Base-by-base conservation (phyloP, 768 basidiomycete species). In the Collybiopsis confluens region DNA sequence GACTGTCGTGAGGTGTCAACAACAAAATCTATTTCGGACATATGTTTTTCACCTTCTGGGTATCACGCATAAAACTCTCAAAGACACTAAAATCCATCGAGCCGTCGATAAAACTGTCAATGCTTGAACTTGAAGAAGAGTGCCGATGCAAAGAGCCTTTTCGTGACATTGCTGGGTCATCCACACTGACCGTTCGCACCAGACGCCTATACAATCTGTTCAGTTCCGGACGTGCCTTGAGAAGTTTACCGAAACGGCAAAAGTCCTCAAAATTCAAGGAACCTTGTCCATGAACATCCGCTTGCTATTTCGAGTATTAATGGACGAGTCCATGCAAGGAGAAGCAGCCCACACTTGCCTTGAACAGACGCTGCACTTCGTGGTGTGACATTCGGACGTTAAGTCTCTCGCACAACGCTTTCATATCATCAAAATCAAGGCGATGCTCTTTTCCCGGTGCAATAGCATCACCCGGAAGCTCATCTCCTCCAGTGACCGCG, bases 151-250 rank as follows among this genome's bases (percentile, higher is more conserved):
- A 46, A 4, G 11, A 48, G 11, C 15, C 47, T 21, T 48, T n/a
- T 16, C 28, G 28, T n/a, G 20, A 7, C 9, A 33, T 20, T 16
- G 18, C 35, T 21, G 20, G 15, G 35, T 5, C 15, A 13, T 37
- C 18, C 2, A 16, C 2, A 15, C 26, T 35, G 23, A 30, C 15
- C 18, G 15, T 21, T 35, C 21, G 47, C 3, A 48, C 23, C 47
- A 48, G 8, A 16, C 15, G 30, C 41, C 65, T 66, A 66, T 85
- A 88, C 8, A 97, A 68, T 0, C 73, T 63, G 49, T 89, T 84
- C 1, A 98, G 66, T 46, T 98, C 96, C 0, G 88, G 85, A 16
- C 96, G 83, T 18, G 79, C 75, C 65, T 93, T 95, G 54, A 97
- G 78, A 27, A 84, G 67, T 62, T 86, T 89, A 58, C 95, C 88